Conservation (phyloP, 2,329 filamentous ascomycete genomes). For the Aspergillus tamarii region DNA sequence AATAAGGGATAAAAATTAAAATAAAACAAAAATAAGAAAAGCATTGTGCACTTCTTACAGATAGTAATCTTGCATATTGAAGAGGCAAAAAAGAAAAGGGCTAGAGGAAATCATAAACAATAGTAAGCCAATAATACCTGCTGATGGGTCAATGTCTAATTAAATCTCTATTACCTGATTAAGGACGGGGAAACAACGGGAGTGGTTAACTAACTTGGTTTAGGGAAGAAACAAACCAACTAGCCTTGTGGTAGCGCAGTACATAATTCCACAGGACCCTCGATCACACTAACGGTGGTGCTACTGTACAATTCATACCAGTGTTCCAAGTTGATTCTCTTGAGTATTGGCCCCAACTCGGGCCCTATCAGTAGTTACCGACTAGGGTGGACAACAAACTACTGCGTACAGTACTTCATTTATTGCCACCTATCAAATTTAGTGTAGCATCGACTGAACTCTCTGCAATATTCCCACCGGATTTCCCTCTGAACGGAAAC, state of each 20-base stretch:
- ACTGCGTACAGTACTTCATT: not conserved
- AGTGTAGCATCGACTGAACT: not conserved
- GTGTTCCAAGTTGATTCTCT: constrained; percentile 16
- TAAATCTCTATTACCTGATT: constrained; percentile 2
- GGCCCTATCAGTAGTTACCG: not conserved
- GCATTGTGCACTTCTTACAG: not conserved
- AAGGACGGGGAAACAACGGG: not conserved
- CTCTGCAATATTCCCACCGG: not conserved
- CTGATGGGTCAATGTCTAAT: constrained; percentile 5
- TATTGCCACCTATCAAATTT: constrained; percentile 5
- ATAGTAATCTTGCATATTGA: not conserved
- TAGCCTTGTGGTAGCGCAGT: not conserved
- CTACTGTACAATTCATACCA: constrained; percentile 13
- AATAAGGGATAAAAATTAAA: not conserved
- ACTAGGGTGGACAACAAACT: not conserved
- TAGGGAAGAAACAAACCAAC: not conserved
- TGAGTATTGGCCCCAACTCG: not conserved
- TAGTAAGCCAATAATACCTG: constrained; percentile 1
- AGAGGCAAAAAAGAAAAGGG: not conserved
- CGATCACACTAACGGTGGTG: constrained; percentile 6
- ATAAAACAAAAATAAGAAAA: not conserved
- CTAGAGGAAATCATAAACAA: constrained; percentile 1
- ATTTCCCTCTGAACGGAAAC: not conserved
- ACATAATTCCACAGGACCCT: constrained; percentile 1
- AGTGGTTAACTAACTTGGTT: not conserved